Conservation (phyloP, 768 basidiomycete genomes). For the Termitomyces sp. region DNA sequence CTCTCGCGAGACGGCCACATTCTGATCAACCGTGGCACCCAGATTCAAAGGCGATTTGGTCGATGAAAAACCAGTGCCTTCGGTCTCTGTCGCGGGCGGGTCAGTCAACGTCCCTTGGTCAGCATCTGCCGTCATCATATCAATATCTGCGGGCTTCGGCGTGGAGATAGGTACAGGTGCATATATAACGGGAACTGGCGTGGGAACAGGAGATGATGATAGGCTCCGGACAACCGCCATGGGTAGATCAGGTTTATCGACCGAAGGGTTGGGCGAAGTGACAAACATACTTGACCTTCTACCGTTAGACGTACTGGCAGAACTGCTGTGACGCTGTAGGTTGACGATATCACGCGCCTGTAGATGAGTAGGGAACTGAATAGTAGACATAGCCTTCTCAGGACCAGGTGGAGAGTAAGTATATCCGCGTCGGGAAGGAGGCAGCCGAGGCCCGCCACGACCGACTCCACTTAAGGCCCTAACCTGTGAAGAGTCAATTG, state of each 20-base stretch:
- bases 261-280: slow-evolving; percentile 8
- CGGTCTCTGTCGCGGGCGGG: background rate
- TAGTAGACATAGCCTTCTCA: slow-evolving; percentile 10
- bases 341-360: slow-evolving; percentile 11
- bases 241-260: slow-evolving; percentile 5
- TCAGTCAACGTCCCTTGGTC: background rate
- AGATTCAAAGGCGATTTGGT: background rate
- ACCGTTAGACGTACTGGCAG: background rate
- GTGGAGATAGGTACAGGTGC: slow-evolving; percentile 5
- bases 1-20: background rate
- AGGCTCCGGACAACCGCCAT: slow-evolving; percentile 6
- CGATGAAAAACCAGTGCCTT: background rate
- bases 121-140: slow-evolving; percentile 1
- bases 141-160: slow-evolving; percentile 6
- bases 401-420: slow-evolving; percentile 23
- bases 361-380: slow-evolving; percentile 13
- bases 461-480: slow-evolving; percentile 18
- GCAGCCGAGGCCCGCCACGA: slow-evolving; percentile 23
- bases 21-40: background rate
- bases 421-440: slow-evolving; percentile 30
- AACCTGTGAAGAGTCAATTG: slow-evolving; percentile 15
- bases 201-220: slow-evolving; percentile 2
- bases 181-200: slow-evolving; percentile 7
- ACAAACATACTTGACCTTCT: slow-evolving; percentile 19
- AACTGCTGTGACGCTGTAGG: slow-evolving; percentile 10